phyloP scores from a whole-genome alignment of 257 asterid species.

The Cinchona pubescens region DNA sequence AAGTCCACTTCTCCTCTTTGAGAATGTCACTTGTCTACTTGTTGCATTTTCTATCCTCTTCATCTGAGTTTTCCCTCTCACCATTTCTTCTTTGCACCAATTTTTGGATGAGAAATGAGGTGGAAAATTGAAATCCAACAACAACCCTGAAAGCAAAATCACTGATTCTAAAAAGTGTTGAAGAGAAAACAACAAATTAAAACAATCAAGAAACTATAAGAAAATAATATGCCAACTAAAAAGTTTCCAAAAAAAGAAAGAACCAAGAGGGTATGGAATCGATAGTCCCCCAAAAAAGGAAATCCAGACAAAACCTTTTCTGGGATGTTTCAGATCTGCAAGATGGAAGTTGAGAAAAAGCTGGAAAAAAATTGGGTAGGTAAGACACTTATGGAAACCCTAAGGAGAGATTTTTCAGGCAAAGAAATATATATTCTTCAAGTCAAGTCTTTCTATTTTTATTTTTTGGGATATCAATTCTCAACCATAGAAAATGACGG shows the following conservation, averaged over 20 bases:
- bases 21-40: constrained; percentile 60
- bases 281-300: constrained; percentile 22
- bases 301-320: constrained; percentile 4
- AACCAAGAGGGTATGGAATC: constrained; percentile 19
- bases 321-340: constrained; percentile 40
- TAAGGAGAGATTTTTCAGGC: constrained; percentile 7
- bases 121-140: background rate
- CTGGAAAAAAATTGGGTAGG: background rate
- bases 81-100: constrained; percentile 42
- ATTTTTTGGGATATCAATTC: background rate
- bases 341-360: constrained; percentile 11
- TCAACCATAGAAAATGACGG: constrained; percentile 6
- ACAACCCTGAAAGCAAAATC: background rate
- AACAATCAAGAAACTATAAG: background rate
- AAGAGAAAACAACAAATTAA: background rate
- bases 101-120: background rate
- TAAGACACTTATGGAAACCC: constrained; percentile 24
- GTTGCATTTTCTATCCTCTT: constrained; percentile 56
- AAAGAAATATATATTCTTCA: background rate
- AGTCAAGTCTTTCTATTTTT: background rate
- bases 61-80: constrained; percentile 57
- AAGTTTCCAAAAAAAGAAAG: constrained; percentile 25
- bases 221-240: background rate
- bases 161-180: background rate
- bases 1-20: constrained; percentile 62